These are phyloP conservation scores for Sphaerosporella brunnea DNA, from an alignment of 495 filamentous ascomycete species.

Conservation along the genomic window DNA sequence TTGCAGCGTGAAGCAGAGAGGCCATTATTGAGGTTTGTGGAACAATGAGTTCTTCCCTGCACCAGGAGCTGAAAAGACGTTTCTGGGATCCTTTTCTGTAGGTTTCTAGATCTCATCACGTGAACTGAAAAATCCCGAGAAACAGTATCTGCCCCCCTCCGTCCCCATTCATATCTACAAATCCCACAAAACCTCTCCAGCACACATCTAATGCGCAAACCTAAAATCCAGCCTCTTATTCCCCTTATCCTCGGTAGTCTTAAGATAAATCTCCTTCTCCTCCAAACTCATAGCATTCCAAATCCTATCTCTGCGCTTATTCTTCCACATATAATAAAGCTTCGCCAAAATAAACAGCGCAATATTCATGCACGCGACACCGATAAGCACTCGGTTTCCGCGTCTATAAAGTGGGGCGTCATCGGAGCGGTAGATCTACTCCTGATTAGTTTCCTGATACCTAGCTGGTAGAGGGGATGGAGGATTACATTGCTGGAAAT, in stretches of 20 bases:
- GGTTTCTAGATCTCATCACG: no score
- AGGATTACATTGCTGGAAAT: slow-evolving; percentile 26
- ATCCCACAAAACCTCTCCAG: no score
- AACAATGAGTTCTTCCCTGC: no score
- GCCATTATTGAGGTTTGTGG: no score
- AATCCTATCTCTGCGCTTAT: slow-evolving; percentile 27
- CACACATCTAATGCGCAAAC: slow-evolving; percentile 23
- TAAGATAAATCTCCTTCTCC: slow-evolving; percentile 45
- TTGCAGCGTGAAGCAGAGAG: no score
- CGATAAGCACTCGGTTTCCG: slow-evolving; percentile 49
- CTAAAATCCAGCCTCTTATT: slow-evolving; percentile 51
- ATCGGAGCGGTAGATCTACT: slow-evolving; percentile 39
- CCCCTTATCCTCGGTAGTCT: slow-evolving; percentile 45
- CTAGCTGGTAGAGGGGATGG: not conserved
- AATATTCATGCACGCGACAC: slow-evolving; percentile 36
- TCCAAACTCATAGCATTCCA: slow-evolving; percentile 36
- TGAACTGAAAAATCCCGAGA: no score
- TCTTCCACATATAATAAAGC: slow-evolving; percentile 45
- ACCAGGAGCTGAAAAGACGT: no score
- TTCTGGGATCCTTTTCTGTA: no score
- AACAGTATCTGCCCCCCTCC: no score
- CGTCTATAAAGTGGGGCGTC: slow-evolving; percentile 49
- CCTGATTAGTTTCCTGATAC: no score
- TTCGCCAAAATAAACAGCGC: slow-evolving; percentile 40
- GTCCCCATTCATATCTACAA: no score